A percentile compares a stretch with the other conserved stretches of the same genome.
Evolutionary conservation across 805 yeast species (phyloP).

Genomic region (Candida namnaoensis): DNA sequence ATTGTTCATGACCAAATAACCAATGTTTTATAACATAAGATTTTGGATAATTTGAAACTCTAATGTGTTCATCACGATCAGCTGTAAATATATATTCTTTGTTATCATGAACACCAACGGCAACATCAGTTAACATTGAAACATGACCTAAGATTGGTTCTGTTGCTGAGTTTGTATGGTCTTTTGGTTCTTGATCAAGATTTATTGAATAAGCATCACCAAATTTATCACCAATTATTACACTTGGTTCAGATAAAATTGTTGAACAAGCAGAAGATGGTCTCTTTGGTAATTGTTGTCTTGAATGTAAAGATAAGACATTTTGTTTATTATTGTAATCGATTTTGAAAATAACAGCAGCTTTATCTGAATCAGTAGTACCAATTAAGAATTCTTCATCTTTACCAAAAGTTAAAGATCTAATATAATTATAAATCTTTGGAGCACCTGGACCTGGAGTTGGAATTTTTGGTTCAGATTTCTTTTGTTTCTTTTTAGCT

Average conservation of each 20-base stretch:
- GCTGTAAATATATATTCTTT: slow-evolving; percentile 58
- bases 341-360: slow-evolving; percentile 53
- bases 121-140: slow-evolving; percentile 84
- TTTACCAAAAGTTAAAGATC: slow-evolving; percentile 48
- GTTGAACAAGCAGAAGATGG: slow-evolving; percentile 79
- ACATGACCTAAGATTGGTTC: slow-evolving; percentile 90
- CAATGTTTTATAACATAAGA: slow-evolving; percentile 72
- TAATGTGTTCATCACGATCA: slow-evolving; percentile 95
- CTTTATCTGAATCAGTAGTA: slow-evolving; percentile 78
- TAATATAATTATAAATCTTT: slow-evolving; percentile 55
- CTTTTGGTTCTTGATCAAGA: slow-evolving; percentile 26
- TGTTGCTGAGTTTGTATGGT: slow-evolving; percentile 31
- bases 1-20: slow-evolving; percentile 82
- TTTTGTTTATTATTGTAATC: slow-evolving; percentile 20
- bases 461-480: slow-evolving; percentile 41
- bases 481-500: slow-evolving; percentile 21
- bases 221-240: slow-evolving; percentile 86
- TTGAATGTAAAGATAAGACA: slow-evolving; percentile 44
- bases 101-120: slow-evolving; percentile 32
- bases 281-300: slow-evolving; percentile 82
- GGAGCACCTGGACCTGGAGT: slow-evolving; percentile 66
- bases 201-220: slow-evolving; percentile 82
- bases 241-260: slow-evolving; percentile 36
- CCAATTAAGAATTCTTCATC: slow-evolving; percentile 50
- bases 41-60: slow-evolving; percentile 73